These are phyloP conservation scores for Polyporus arcularius DNA, from an alignment of 768 basidiomycete genomes.

Conservation along the genomic window DNA sequence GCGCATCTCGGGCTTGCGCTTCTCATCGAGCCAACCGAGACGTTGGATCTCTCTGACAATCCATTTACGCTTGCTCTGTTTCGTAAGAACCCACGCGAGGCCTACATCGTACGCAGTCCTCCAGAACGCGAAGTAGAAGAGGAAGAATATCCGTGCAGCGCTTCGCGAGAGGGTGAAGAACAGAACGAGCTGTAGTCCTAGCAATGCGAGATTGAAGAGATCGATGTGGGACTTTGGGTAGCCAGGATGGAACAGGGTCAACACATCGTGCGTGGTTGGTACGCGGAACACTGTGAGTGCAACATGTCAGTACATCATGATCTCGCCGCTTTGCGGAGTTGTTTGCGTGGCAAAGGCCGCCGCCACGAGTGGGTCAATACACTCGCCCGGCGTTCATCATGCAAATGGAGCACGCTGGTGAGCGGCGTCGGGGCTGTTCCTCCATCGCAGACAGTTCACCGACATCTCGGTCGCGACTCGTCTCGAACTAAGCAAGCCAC, in stretches of 20 bases:
- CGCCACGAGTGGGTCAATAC: too few species aligned
- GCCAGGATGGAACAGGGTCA: conserved; percentile 82
- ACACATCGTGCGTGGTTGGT: conserved; percentile 88
- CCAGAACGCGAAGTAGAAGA: conserved; percentile 93
- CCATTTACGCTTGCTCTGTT: conserved; percentile 95
- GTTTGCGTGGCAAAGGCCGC: too few species aligned
- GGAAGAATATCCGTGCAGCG: conserved; percentile 67
- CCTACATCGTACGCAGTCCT: conserved; percentile 89
- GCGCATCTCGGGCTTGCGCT: conserved; percentile 60
- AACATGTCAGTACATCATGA: neutral
- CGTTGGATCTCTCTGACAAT: conserved; percentile 80
- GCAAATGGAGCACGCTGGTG: too few species aligned
- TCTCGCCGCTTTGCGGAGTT: neutral
- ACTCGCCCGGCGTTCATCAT: neutral
- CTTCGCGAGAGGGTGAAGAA: conserved; percentile 66
- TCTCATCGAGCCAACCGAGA: conserved; percentile 86
- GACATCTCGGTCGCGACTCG: too few species aligned
- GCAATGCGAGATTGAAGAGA: conserved; percentile 76
- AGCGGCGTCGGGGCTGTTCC: too few species aligned
- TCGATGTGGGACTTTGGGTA: conserved; percentile 90
- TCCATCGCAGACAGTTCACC: neutral
- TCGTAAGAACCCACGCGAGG: conserved; percentile 90
- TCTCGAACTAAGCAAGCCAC: neutral
- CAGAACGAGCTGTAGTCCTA: conserved; percentile 75
- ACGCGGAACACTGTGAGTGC: conserved; percentile 77